A percentile compares a stretch with the other conserved stretches of the same genome.
These are phyloP conservation scores for Phaeosphaeriaceae sp. DNA, from an alignment of 2,329 filamentous ascomycete genomes.

Conservation along the genomic window DNA sequence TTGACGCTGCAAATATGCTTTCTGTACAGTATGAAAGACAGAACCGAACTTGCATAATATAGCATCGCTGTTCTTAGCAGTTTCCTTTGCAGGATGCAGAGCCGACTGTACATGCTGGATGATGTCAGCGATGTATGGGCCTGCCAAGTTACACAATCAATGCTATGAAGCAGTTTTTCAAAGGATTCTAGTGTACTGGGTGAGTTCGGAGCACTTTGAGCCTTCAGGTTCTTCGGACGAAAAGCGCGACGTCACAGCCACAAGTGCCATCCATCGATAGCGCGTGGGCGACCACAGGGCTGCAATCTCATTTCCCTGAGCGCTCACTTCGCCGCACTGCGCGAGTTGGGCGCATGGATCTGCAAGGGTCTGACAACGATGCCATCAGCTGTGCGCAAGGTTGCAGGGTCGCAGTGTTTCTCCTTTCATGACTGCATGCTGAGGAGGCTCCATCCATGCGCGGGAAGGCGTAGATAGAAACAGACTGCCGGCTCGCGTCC, in stretches of 20 bases:
- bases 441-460: neutral
- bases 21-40: too few relatives aligned
- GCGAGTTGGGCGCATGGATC: neutral
- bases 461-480: conserved; percentile 8
- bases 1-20: too few relatives aligned
- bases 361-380: neutral
- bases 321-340: neutral
- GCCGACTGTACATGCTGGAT: too few relatives aligned
- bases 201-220: neutral
- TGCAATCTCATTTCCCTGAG: neutral
- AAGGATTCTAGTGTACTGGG: neutral
- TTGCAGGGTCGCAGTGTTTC: neutral
- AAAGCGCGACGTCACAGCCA: conserved; percentile 13
- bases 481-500: conserved; percentile 9
- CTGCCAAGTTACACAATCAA: neutral
- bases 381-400: neutral
- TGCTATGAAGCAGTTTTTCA: neutral
- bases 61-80: neutral
- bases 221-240: conserved; percentile 7
- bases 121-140: too few relatives aligned
- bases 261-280: conserved; percentile 4
- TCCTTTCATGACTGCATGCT: conserved; percentile 8
- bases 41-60: neutral
- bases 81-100: neutral
- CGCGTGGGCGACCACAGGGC: conserved; percentile 2